Conservation (phyloP, 805 yeast genomes). For the Lipomyces yamadae region DNA sequence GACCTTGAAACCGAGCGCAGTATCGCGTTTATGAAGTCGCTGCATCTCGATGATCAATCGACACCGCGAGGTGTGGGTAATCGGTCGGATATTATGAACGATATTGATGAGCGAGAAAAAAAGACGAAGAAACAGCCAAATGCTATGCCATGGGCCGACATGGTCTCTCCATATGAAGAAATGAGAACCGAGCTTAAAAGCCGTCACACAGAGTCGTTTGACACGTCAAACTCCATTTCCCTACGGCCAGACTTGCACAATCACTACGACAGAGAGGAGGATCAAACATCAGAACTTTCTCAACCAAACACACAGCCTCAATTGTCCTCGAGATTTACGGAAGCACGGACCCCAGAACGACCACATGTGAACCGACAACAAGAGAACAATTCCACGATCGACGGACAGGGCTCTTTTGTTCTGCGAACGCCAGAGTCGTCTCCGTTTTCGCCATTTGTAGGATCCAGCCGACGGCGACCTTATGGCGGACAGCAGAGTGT, state of each 20-base stretch:
- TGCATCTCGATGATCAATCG: conserved; percentile 28
- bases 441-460: conserved; percentile 35
- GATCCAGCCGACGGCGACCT: conserved; percentile 21
- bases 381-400: conserved; percentile 35
- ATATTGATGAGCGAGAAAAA: not conserved
- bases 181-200: conserved; percentile 22
- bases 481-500: conserved; percentile 25
- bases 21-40: conserved; percentile 23
- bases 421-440: conserved; percentile 34
- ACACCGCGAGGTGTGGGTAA: conserved; percentile 24
- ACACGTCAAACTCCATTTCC: conserved; percentile 24
- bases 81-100: conserved; percentile 15
- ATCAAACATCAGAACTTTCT: conserved; percentile 19
- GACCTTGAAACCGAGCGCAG: conserved; percentile 28
- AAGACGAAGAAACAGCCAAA: not conserved
- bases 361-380: conserved; percentile 15
- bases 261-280: conserved; percentile 17
- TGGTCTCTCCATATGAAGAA: conserved; percentile 35
- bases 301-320: conserved; percentile 8
- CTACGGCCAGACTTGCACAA: conserved; percentile 10
- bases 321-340: not conserved
- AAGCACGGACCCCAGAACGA: conserved; percentile 14
- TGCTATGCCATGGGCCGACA: conserved; percentile 31
- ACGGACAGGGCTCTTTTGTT: conserved; percentile 24
- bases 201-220: conserved; percentile 7